These are phyloP conservation scores for Globisporangium yorkense DNA, from an alignment of 352 stramenopile genomes.

Conservation along the genomic window DNA sequence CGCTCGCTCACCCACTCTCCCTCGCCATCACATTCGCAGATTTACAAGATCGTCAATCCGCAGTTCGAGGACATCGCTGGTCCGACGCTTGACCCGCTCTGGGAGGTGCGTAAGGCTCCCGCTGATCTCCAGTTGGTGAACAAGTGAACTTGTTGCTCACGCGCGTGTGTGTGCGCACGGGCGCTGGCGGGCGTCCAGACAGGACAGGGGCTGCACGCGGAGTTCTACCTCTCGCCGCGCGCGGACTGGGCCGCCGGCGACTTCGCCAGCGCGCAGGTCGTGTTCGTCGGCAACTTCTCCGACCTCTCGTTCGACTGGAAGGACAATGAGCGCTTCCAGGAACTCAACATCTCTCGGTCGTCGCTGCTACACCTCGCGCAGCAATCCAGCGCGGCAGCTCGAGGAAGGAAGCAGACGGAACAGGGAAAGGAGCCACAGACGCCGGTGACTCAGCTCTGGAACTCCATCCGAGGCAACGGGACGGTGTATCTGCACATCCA, in stretches of 20 bases:
- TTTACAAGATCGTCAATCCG: conserved; percentile 73
- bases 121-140: not conserved
- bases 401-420: not conserved
- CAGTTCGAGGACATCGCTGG: conserved; percentile 37
- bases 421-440: not conserved
- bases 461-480: conserved; percentile 34
- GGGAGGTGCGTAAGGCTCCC: conserved; percentile 25
- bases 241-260: conserved; percentile 37
- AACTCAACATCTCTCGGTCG: conserved; percentile 44
- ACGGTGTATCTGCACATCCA: conserved; percentile 73
- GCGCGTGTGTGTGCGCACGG: not conserved
- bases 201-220: conserved; percentile 44
- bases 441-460: conserved; percentile 24
- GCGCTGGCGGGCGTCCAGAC: conserved; percentile 13
- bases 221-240: conserved; percentile 53
- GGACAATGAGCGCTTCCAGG: conserved; percentile 42
- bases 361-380: conserved; percentile 16
- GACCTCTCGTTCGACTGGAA: conserved; percentile 64
- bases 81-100: conserved; percentile 55
- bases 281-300: conserved; percentile 42
- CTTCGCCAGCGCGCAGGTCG: conserved; percentile 30
- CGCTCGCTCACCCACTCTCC: not conserved
- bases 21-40: conserved; percentile 18
- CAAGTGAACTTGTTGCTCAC: not conserved
- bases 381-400: not conserved